phyloP scores from a whole-genome alignment of 1,284 basidiomycete species.

The Pseudozyma thailandica region DNA sequence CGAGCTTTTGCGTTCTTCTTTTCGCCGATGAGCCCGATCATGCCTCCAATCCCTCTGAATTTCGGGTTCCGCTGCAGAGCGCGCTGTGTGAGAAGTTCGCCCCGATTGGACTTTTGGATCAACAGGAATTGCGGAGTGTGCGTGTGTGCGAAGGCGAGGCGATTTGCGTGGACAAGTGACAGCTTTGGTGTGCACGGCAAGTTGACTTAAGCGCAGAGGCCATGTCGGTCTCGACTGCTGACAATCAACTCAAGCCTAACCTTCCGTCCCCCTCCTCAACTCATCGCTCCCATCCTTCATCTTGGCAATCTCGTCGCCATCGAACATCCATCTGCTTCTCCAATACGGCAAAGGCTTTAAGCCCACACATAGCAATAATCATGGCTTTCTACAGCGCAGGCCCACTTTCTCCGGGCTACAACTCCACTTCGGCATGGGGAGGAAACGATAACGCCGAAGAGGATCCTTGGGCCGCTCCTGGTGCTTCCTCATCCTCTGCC shows the following conservation, averaged over 20 bases:
- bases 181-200: neutral
- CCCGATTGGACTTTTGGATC: slow-evolving; percentile 18
- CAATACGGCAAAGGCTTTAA: neutral
- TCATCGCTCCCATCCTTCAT: neutral
- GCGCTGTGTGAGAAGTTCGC: neutral
- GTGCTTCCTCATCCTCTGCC: slow-evolving; percentile 22
- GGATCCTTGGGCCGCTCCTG: slow-evolving; percentile 48
- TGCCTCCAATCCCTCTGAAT: neutral
- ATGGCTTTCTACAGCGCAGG: slow-evolving; percentile 53
- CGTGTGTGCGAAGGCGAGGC: neutral
- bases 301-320: neutral
- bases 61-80: neutral
- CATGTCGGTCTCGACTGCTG: neutral
- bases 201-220: neutral
- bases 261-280: neutral
- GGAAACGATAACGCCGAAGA: slow-evolving; percentile 47
- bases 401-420: slow-evolving; percentile 47
- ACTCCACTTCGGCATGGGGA: slow-evolving; percentile 48
- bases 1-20: slow-evolving; percentile 6
- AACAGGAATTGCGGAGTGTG: slow-evolving; percentile 5
- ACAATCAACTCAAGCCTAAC: neutral
- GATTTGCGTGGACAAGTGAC: neutral
- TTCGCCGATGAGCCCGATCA: no score
- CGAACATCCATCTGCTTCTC: neutral
- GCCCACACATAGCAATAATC: neutral